Percentiles rank a stretch among this genome's conserved stretches.
phyloP scores from a whole-genome alignment of 768 basidiomycete genomes.

The Kwoniella mangroviensis region DNA sequence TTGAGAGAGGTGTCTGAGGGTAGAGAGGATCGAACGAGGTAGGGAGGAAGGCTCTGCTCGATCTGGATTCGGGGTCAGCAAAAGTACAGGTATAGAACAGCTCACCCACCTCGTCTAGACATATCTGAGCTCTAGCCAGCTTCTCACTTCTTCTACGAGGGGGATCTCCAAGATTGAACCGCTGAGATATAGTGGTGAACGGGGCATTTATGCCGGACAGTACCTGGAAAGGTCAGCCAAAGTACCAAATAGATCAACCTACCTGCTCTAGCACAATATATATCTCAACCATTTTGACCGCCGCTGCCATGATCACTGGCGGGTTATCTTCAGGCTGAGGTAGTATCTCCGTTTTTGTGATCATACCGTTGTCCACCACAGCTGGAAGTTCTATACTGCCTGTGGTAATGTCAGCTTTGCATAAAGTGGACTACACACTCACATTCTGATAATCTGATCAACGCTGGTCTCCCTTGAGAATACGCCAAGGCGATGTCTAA shows the following conservation, averaged over 20 bases:
- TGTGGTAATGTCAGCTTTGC: background rate
- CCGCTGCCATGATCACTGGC: conserved; percentile 17
- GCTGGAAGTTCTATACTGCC: conserved; percentile 17
- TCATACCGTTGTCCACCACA: conserved; percentile 19
- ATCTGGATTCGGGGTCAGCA: conserved; percentile 2
- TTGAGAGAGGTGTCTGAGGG: conserved; percentile 8
- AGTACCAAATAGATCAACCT: background rate
- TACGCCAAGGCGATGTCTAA: conserved; percentile 16
- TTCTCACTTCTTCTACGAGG: conserved; percentile 11
- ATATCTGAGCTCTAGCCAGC: conserved; percentile 13
- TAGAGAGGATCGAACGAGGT: conserved; percentile 3
- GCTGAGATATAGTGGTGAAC: conserved; percentile 15
- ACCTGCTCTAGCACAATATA: conserved; percentile 20
- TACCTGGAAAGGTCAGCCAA: background rate
- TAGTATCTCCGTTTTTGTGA: conserved; percentile 19
- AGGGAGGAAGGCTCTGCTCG: conserved; percentile 14
- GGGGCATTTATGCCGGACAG: conserved; percentile 20
- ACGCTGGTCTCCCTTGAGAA: conserved; percentile 18
- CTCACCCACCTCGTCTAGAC: conserved; percentile 10
- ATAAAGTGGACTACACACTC: background rate
- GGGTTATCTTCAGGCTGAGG: conserved; percentile 17
- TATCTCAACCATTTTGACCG: conserved; percentile 16
- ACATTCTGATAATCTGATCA: conserved; percentile 20
- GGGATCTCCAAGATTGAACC: conserved; percentile 5
- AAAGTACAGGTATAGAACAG: background rate